Evolutionary conservation across 768 basidiomycete genomes (phyloP), one percentile per base, ranked within the genome.

Genomic region (Termitomyces sp.): DNA sequence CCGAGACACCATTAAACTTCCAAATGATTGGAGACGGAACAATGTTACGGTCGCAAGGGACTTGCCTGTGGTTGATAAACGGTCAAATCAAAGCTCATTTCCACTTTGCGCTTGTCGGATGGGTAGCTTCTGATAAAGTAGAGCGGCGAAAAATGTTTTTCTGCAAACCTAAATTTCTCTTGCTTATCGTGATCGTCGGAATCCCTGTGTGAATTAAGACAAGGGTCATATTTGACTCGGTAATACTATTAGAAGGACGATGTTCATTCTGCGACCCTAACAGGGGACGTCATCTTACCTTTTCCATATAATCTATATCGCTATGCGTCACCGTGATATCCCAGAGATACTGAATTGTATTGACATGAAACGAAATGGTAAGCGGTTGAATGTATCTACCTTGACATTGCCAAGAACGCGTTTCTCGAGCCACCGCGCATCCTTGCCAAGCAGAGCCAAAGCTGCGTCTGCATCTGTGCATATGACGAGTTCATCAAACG

Each of bases 61-160:
- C 54, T 65, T 58, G 75, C 73, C 66, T 79, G 76, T 7, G 77
- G 74, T 64, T 78, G 77, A 60, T 78, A 80, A 58, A 73, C 67
- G 9, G 76, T 77, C 31, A 79, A 63, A 60, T 80, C 77, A 64
- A 80, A 80, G 60, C 75, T 76, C 79, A 79, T 81, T 64, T 80
- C 79, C 47, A 79, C 71, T 69, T 75, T 79, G 38, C 66, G 69
- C 59, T 71, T 76, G 61, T 77, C 76, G 28, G 66, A 53, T 6
- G 69, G 70, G 51, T 80, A 76, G 51, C 73, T 75, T 58, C 73
- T 70, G 33, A 76, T 78, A 61, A 75, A 79, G 60, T 79, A 79
- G 15, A 79, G 69, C 3, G 77, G 76, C 1, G 70, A 65, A 60
- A 78, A 80, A 53, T 72, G 68, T 31, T 70, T 67, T 50, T 71